Conservation (phyloP, 2,329 filamentous ascomycete species). For the Trichothecium roseum region DNA sequence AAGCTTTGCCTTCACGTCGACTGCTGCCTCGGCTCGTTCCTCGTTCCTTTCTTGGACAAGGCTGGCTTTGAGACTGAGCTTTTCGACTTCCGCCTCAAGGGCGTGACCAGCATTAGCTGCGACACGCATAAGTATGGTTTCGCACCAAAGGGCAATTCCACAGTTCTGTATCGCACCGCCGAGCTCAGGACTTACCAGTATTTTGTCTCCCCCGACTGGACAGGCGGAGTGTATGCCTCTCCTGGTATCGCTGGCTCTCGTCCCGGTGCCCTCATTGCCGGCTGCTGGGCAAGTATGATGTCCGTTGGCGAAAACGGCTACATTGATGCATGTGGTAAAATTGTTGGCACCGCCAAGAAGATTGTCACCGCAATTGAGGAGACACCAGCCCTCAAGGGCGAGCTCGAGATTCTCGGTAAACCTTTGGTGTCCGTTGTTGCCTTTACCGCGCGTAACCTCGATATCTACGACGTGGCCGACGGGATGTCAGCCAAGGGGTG, state of each 20-base stretch:
- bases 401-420: constrained; percentile 72
- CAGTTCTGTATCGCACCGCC: constrained; percentile 77
- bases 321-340: constrained; percentile 73
- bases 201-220: constrained; percentile 92
- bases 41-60: constrained; percentile 82
- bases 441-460: constrained; percentile 71
- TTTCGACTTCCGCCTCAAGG: constrained; percentile 90
- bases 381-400: constrained; percentile 55
- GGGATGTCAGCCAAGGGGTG: constrained; percentile 76
- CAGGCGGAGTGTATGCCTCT: constrained; percentile 89
- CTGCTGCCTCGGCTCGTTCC: constrained; percentile 93
- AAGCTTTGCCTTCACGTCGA: constrained; percentile 89
- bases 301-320: constrained; percentile 80
- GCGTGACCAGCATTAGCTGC: constrained; percentile 90
- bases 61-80: constrained; percentile 84
- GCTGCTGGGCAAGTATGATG: constrained; percentile 92
- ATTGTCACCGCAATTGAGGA: constrained; percentile 65
- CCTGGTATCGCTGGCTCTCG: constrained; percentile 86
- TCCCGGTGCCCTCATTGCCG: constrained; percentile 87
- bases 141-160: constrained; percentile 94
- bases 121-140: constrained; percentile 99
- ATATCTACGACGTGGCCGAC: constrained; percentile 92
- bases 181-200: constrained; percentile 82
- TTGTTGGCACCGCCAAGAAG: constrained; percentile 78
- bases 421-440: constrained; percentile 87